Base-by-base conservation (phyloP, 2,329 filamentous ascomycete species). In the Penicillium sumatraense region DNA sequence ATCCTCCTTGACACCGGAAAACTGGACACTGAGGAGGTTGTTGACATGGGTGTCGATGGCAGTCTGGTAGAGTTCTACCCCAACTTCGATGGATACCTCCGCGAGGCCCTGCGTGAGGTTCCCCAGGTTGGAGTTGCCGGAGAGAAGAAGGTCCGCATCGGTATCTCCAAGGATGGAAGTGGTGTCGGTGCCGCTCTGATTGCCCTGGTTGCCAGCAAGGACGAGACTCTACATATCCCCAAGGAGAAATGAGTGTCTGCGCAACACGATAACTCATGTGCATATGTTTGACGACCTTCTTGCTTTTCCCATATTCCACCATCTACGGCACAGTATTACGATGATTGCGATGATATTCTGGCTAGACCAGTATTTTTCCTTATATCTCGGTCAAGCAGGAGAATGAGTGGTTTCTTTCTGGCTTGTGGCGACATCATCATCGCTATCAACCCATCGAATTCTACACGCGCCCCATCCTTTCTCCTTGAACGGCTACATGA, bases 11-110 rank as follows among this genome's bases (percentile, higher is more conserved):
- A 92, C 63, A 92, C 91, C 3, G 90, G 88, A 58, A 87, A 88
- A 70, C 81, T 98, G 27, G 65, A 77, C 38, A 81, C 85, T 11
- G 81, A 84, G 8, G 87, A 91, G 42, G 84, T 93, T 49, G 83
- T 95, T 53, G 95, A 99, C 70, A 86, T 99, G 66, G 95, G 95
- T 67, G 93, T 98, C 2, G 95, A 99, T 71, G 95, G 95, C 62
- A 93, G 89, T 70, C 80, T 99, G 50, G 92, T 98, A 2, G 95
- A 98, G 75, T 95, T 96, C 78, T 98, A 98, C 75, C 95, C 95
- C 8, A 88, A 87, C 69, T 99, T 97, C 77, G 87, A 95, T 62
- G 88, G 89, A 53, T 89, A 95, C 80, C 89, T 98, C 59, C 85
- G 93, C 59, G 90, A 96, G 70, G 90, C 90, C 6, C 81, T 98